These are phyloP conservation scores for Aaosphaeria arxii DNA, from an alignment of 2,329 filamentous ascomycete genomes.

Conservation along the genomic window DNA sequence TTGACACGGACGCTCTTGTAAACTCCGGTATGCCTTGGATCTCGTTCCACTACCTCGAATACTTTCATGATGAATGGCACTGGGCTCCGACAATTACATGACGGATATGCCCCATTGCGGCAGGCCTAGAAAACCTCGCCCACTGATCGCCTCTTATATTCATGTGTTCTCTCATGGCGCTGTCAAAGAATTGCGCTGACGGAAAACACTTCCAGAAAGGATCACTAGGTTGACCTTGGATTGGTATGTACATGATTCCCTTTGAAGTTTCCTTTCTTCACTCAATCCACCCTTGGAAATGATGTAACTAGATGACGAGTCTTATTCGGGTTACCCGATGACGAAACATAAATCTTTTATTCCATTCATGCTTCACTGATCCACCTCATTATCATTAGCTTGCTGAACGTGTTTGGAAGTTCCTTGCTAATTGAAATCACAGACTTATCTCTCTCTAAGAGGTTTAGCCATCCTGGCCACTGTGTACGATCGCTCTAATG, in stretches of 20 bases:
- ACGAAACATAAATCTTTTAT: slow-evolving; percentile 60
- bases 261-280: background rate
- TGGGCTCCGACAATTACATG: slow-evolving; percentile 88
- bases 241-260: too few relatives aligned
- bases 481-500: background rate
- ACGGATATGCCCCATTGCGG: slow-evolving; percentile 86
- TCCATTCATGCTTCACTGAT: slow-evolving; percentile 67
- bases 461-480: background rate
- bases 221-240: too few relatives aligned
- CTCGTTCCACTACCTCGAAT: slow-evolving; percentile 2
- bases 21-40: background rate
- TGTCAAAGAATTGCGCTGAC: too few relatives aligned
- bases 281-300: slow-evolving; percentile 18
- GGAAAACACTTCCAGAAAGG: too few relatives aligned
- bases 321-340: slow-evolving; percentile 72
- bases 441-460: background rate
- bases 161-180: background rate
- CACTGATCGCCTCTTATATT: slow-evolving; percentile 64
- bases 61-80: slow-evolving; percentile 81
- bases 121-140: slow-evolving; percentile 99
- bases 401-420: background rate
- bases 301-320: slow-evolving; percentile 72
- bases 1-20: too few relatives aligned
- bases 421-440: background rate
- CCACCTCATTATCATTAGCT: slow-evolving; percentile 1